Percentiles rank a stretch among this genome's conserved stretches.
Evolutionary conservation across 192 early-diverging fungal species (phyloP).

Genomic region (Tieghemiomyces parasiticus): DNA sequence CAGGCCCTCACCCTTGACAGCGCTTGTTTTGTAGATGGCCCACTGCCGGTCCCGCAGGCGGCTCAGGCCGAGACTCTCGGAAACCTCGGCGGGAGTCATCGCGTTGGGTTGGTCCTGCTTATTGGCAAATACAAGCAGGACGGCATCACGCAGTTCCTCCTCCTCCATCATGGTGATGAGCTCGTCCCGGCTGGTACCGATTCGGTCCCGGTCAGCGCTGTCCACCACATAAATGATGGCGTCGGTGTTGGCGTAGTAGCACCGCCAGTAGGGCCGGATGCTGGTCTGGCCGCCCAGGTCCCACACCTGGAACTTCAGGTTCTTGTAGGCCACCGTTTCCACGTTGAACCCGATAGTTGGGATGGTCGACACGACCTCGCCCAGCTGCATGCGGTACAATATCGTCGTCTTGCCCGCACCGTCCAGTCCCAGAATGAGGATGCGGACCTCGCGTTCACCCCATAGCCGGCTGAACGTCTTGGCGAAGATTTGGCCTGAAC

Average conservation of each 20-base stretch:
- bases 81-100: slow-evolving; percentile 77
- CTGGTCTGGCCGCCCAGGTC: slow-evolving; percentile 85
- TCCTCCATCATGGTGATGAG: slow-evolving; percentile 87
- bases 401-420: slow-evolving; percentile 97
- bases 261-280: slow-evolving; percentile 94
- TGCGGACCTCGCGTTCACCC: slow-evolving; percentile 92
- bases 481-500: slow-evolving; percentile 40
- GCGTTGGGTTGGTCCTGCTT: slow-evolving; percentile 97
- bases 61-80: slow-evolving; percentile 68
- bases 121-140: slow-evolving; percentile 90
- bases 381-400: slow-evolving; percentile 82
- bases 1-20: slow-evolving; percentile 87
- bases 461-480: slow-evolving; percentile 60
- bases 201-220: slow-evolving; percentile 77
- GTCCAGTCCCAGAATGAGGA: slow-evolving; percentile 91
- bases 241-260: slow-evolving; percentile 98
- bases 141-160: slow-evolving; percentile 79
- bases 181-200: slow-evolving; percentile 78
- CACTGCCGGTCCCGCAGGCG: slow-evolving; percentile 80
- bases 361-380: slow-evolving; percentile 43
- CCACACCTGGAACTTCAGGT: slow-evolving; percentile 99
- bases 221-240: slow-evolving; percentile 98
- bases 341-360: slow-evolving; percentile 70
- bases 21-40: slow-evolving; percentile 88
- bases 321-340: slow-evolving; percentile 90